phyloP scores from a whole-genome alignment of 2,329 filamentous ascomycete species.

The Harringtonia lauricola region DNA sequence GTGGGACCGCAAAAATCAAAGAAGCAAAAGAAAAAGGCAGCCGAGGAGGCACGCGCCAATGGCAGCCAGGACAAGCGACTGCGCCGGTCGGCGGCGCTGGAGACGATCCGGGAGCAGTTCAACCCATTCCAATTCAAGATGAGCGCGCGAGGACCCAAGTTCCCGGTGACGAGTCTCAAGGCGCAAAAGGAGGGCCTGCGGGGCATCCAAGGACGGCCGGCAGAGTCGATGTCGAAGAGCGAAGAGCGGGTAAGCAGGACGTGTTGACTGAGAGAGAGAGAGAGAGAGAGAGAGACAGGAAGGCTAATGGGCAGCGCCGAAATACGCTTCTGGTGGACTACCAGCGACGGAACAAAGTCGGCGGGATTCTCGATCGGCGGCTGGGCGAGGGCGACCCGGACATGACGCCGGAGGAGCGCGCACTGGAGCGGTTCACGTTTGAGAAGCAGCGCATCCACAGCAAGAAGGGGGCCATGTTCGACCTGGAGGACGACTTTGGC shows the following conservation, averaged over 20 bases:
- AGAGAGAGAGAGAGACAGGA: no score
- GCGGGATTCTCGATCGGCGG: conserved; percentile 82
- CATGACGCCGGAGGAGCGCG: conserved; percentile 88
- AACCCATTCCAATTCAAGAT: conserved; percentile 95
- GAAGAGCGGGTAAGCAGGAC: conserved; percentile 61
- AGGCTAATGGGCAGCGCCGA: no score
- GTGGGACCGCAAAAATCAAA: conserved; percentile 89
- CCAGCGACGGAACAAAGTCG: conserved; percentile 79
- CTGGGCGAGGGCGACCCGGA: conserved; percentile 93
- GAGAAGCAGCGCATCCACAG: conserved; percentile 68
- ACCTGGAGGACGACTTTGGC: conserved; percentile 74
- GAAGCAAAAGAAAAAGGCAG: conserved; percentile 74
- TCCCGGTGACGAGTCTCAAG: conserved; percentile 65
- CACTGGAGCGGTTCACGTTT: conserved; percentile 78
- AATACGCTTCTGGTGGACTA: conserved; percentile 83
- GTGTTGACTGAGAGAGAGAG: not conserved
- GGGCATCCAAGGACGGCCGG: conserved; percentile 62
- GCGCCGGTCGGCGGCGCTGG: conserved; percentile 65
- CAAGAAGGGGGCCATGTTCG: conserved; percentile 72
- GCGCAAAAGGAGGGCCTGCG: conserved; percentile 40
- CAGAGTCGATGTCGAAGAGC: conserved; percentile 71
- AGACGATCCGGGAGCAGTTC: conserved; percentile 86
- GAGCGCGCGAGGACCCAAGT: conserved; percentile 67
- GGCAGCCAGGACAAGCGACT: conserved; percentile 58
- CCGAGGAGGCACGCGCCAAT: conserved; percentile 49